Base-by-base conservation (phyloP, 2,329 filamentous ascomycete species). In the Aureobasidium sp. region DNA sequence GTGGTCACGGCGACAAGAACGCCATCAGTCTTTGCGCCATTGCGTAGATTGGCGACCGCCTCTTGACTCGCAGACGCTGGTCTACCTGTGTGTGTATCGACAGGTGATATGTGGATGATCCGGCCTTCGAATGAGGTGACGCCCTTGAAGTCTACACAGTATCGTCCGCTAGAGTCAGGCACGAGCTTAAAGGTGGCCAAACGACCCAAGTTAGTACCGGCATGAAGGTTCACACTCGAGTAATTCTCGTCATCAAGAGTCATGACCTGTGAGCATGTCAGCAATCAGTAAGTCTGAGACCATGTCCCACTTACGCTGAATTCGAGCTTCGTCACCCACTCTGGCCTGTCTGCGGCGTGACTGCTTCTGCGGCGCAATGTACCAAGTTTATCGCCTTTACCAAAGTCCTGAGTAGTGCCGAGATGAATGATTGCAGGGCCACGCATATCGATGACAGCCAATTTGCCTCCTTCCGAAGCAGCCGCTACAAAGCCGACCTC, bases 241-340 rank as follows among this genome's bases (percentile, higher is more conserved):
- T 95, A 98, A 59, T 88, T 80, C 64, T 97, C 91, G n/a, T 85
- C 87, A 34, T 95, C 90, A 3, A 96, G 72, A 3, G 87, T 94
- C 83, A 98, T 85, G 41, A 95, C 59, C 53, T 60, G 49, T 4
- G 8, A 30, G 7, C 11, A n/a, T 10, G 37, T 58, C 34, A 58
- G 56, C 16, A 19, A 30, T 3, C 8, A 4, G 8, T 12, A n/a
- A 25, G 25, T 10, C 30, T 19, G 5, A 14, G 10, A 6, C 7
- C 22, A n/a, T n/a, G 4, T 11, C 4, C 24, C 24, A 55, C 57
- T 41, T 48, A 71, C 88, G 50, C 88, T 89, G 71, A 97, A 98
- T 64, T 96, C 88, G 24, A 97, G 82, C 25, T 75, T 78, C 0
- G 88, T 89, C 0, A 88, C 83, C 79, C 84, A 94, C 63, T 96